Base-by-base conservation (phyloP, 768 basidiomycete species). In the Leucocoprinus sp. region DNA sequence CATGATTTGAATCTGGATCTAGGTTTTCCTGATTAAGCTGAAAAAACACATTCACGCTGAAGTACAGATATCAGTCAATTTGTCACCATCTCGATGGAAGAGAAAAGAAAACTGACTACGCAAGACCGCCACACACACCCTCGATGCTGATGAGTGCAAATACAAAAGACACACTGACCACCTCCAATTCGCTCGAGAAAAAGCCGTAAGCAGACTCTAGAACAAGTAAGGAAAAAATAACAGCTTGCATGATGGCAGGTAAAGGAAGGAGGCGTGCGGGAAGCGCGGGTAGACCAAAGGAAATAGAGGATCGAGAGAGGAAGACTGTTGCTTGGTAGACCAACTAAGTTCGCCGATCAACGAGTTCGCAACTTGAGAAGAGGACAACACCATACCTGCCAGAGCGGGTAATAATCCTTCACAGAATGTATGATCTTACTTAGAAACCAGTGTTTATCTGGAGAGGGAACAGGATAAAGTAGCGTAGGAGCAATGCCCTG, bases 391-490 rank as follows among this genome's bases (percentile, higher is more conserved):
- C 52, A 22, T 50, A 84, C 87, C 81, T 91, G 89, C 88, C 92
- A 96, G 31, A 95, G 74, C 1, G 93, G 93, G 64, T 97, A 97
- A 60, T 93, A 98, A 57, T 97, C 95, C 28, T 91, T 74, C 15
- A 92, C 71, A 1, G 78, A 81, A 55, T 87, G 80, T 46, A 98
- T 88, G 49, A 97, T 73, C 57, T 73, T 77, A 57, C 81, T 77
- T 40, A 95, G 69, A 9, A 90, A 40, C 44, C 78, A 73, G 50
- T 82, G 69, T 4, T 66, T 64, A 5, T 77, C 74, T 1, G 69
- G 58, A 0, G 75, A 70, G 0, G 93, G 93, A 8, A 95, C 74
- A 4, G 90, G 82, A 59, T 93, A 98, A 4, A 97, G 60, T 14
- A 98, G 68, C 0, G 92, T 95, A 0, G 95, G 93, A 14, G 90